Conservation (phyloP, 768 basidiomycete genomes). For the Termitomyces heimii region DNA sequence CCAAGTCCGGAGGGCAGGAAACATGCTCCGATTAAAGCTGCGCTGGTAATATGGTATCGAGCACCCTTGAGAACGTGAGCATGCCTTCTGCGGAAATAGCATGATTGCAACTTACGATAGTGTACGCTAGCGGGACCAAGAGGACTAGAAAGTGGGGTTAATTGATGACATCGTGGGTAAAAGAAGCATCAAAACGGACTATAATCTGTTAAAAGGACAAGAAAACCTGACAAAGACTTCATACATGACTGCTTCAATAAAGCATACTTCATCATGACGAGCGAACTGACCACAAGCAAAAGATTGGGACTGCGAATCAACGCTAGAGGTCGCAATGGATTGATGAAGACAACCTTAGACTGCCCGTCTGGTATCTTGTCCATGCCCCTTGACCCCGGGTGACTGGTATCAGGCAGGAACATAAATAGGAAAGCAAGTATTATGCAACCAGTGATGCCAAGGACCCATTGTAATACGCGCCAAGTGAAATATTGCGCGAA, state of each 20-base stretch:
- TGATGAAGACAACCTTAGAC: constrained; percentile 39
- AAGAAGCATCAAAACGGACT: constrained; percentile 21
- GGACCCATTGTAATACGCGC: constrained; percentile 47
- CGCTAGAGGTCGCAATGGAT: constrained; percentile 48
- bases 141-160: constrained; percentile 32
- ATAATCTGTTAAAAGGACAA: constrained; percentile 32
- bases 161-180: constrained; percentile 16
- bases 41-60: constrained; percentile 49
- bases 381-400: constrained; percentile 50
- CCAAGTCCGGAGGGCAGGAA: constrained; percentile 58
- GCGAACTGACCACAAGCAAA: constrained; percentile 39
- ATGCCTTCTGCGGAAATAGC: neutral
- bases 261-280: neutral
- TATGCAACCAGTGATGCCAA: constrained; percentile 35
- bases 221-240: constrained; percentile 25
- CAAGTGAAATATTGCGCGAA: constrained; percentile 60
- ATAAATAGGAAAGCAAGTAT: constrained; percentile 33
- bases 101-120: constrained; percentile 40
- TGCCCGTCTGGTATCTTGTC: constrained; percentile 32
- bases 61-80: constrained; percentile 35
- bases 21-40: constrained; percentile 52
- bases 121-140: constrained; percentile 59
- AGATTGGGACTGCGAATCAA: constrained; percentile 59
- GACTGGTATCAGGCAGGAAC: constrained; percentile 63
- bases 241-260: neutral